Percentiles rank a stretch among this genome's conserved stretches.
phyloP scores from a whole-genome alignment of 805 yeast genomes.

The Starmera amethionina region DNA sequence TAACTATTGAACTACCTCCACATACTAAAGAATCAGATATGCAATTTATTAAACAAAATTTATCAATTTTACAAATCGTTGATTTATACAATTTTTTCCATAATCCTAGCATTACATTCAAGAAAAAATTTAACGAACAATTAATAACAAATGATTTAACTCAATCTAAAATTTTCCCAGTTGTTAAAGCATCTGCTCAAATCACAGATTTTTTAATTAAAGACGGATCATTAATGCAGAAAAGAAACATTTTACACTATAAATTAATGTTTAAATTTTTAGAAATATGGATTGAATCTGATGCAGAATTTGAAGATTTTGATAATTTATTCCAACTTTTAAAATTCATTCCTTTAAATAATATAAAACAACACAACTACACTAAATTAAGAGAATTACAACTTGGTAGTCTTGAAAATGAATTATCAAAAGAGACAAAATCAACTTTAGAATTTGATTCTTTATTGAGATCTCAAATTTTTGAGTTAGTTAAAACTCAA shows the following conservation, averaged over 20 bases:
- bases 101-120: constrained; percentile 49
- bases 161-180: constrained; percentile 37
- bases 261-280: constrained; percentile 47
- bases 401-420: constrained; percentile 29
- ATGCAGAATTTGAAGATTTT: constrained; percentile 43
- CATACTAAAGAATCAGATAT: neutral
- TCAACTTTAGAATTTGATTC: constrained; percentile 36
- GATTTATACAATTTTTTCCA: constrained; percentile 46
- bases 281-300: constrained; percentile 56
- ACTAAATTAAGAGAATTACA: constrained; percentile 47
- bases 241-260: constrained; percentile 47
- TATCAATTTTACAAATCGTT: constrained; percentile 40
- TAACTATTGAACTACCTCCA: no score
- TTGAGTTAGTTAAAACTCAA: constrained; percentile 67
- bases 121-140: constrained; percentile 54
- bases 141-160: constrained; percentile 44
- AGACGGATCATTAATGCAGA: constrained; percentile 30
- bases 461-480: constrained; percentile 44
- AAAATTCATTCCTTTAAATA: constrained; percentile 28
- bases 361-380: constrained; percentile 33
- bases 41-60: constrained; percentile 32
- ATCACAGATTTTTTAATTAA: constrained; percentile 24
- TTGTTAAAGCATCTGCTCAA: constrained; percentile 21
- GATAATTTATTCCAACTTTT: constrained; percentile 40
- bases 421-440: constrained; percentile 34